Conservation (phyloP, 2,329 filamentous ascomycete genomes). For the Nigrospora oryzae region DNA sequence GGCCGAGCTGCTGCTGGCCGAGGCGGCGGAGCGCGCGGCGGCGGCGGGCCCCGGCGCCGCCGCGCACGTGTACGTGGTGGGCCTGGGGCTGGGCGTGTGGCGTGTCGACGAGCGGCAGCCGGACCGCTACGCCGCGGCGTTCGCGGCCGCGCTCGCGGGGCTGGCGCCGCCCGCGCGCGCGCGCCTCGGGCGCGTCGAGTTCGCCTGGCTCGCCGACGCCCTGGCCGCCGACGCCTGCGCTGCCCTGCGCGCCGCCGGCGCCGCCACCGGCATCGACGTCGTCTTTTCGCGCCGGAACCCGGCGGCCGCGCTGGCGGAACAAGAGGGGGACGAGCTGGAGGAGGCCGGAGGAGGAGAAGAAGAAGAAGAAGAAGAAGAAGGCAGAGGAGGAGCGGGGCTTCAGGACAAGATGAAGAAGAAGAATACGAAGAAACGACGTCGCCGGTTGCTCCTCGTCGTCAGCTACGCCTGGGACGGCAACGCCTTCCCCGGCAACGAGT, state of each 20-base stretch:
- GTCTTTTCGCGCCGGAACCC: constrained; percentile 15
- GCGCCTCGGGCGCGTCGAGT: constrained; percentile 15
- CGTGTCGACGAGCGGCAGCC: constrained; percentile 6
- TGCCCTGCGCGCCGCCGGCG: not conserved
- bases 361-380: too few species aligned
- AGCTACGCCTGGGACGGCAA: constrained; percentile 25
- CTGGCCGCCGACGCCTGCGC: not conserved
- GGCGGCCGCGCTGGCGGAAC: constrained; percentile 11
- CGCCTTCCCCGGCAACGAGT: constrained; percentile 23
- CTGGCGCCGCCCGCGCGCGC: constrained; percentile 4
- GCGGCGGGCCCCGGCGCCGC: constrained; percentile 6
- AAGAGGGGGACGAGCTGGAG: constrained; percentile 4
- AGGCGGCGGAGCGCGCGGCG: constrained; percentile 16
- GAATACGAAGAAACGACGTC: too few species aligned
- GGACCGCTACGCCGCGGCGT: constrained; percentile 11
- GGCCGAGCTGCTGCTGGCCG: constrained; percentile 17
- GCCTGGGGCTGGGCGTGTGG: constrained; percentile 22
- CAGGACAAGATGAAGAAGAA: too few species aligned
- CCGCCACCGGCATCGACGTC: constrained; percentile 7
- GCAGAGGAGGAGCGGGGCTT: too few species aligned
- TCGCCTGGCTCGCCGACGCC: constrained; percentile 10
- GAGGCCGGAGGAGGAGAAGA: too few species aligned
- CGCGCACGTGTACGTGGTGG: constrained; percentile 22
- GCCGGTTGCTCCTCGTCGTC: constrained; percentile 14
- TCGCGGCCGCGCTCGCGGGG: constrained; percentile 6